Evolutionary conservation across 352 stramenopile species (phyloP), one percentile per base, ranked within the genome.

Genomic region (Aphanomyces astaci): DNA sequence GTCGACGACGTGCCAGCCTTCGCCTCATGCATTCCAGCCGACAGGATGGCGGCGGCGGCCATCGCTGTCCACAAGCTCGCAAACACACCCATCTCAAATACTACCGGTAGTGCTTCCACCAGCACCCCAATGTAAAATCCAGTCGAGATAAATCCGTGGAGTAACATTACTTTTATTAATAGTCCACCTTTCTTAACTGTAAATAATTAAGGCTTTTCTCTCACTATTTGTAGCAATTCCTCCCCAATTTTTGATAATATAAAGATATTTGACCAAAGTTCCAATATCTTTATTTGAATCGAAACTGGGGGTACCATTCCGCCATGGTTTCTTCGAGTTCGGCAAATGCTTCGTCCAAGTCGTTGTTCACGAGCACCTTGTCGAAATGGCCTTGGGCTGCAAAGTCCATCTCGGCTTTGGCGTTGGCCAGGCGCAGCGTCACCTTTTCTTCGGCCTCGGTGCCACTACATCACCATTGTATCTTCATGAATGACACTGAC

Each of bases 381-480:
- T 98, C 88, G 69, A 98, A 97, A 59, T 93, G 81, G 30, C 89
- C 89, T 1, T 71, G 87, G 75, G 64, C 86, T 70, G 32, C 87
- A 59, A 94, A 99, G 17, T 88, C 95, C 64, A 99, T 71, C 76
- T 99, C 97, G 7, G 80, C 86, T 2, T 82, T 81, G 0, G 96
- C 94, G 77, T 99, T 99, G 33, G 88, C 84, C n/a, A 99, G 72
- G 56, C 96, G 88, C 49, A 96, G 80, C 69, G 88, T 69, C 39
- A 99, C 95, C 66, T 95, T 95, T 40, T 99, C 96, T 76, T 99
- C 96, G 24, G 83, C 96, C 81, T 99, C 97, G 19, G 96, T 99
- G n/a, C 84, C 91, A 17, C 76, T 78, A 72, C 3, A 22, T 60
- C 24, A 62, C 25, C 4, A 9, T 5, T 40, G n/a, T n/a, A n/a